Evolutionary conservation across 1,139 yeast genomes (phyloP).

Genomic region (Lodderomyces margitis): DNA sequence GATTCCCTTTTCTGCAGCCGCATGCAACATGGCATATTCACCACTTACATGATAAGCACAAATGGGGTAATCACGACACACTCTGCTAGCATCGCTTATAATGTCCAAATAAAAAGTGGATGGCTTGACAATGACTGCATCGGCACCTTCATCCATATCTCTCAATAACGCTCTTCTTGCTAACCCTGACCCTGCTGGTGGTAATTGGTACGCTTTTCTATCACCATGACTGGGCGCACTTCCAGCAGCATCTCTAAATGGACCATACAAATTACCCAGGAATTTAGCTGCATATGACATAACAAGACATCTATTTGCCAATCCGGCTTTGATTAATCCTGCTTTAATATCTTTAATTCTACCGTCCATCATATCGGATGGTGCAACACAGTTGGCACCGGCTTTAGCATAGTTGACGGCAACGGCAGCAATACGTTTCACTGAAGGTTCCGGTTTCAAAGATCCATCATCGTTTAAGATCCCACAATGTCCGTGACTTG

Average conservation of each 20-base stretch:
- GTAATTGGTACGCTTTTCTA: conserved; percentile 89
- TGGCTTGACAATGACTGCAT: conserved; percentile 95
- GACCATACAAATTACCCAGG: conserved; percentile 89
- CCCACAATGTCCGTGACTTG: conserved; percentile 97
- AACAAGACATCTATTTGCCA: conserved; percentile 85
- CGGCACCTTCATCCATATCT: conserved; percentile 92
- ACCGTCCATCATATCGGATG: conserved; percentile 98
- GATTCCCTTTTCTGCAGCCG: conserved; percentile 95
- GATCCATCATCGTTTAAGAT: conserved; percentile 82
- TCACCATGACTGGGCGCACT: conserved; percentile 89
- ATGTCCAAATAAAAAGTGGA: conserved; percentile 93
- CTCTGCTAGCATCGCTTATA: conserved; percentile 79
- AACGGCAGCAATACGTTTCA: conserved; percentile 84
- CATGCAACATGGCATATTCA: conserved; percentile 96
- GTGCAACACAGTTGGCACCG: conserved; percentile 95
- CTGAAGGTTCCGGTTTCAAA: conserved; percentile 72
- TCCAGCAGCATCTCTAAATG: conserved; percentile 97
- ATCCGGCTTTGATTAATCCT: conserved; percentile 77
- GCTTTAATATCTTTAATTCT: conserved; percentile 83
- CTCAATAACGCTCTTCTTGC: conserved; percentile 89
- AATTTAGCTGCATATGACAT: conserved; percentile 96
- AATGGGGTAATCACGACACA: conserved; percentile 81
- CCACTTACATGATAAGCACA: conserved; percentile 98
- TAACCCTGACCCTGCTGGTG: conserved; percentile 88
- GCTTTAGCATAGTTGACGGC: conserved; percentile 95